Evolutionary conservation across 257 asterid species (phyloP).

Genomic region (Coffea eugenioides): DNA sequence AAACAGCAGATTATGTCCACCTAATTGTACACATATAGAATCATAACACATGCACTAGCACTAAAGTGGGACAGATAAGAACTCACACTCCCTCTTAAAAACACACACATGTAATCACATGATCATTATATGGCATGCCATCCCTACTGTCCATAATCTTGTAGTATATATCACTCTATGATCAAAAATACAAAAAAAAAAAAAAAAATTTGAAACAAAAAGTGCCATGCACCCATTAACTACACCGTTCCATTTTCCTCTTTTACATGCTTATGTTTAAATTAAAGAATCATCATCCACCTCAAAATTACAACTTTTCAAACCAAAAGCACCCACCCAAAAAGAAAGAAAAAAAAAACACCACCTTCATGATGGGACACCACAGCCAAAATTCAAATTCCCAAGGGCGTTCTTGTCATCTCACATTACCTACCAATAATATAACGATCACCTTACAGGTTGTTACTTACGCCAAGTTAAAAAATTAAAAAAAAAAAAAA

Average conservation of each 20-base stretch:
- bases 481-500: neutral
- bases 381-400: conserved; percentile 30
- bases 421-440: conserved; percentile 22
- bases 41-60: conserved; percentile 51
- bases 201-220: conserved; percentile 8
- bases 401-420: conserved; percentile 32
- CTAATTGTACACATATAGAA: conserved; percentile 24
- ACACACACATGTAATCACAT: conserved; percentile 72
- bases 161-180: conserved; percentile 15
- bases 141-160: conserved; percentile 26
- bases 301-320: conserved; percentile 19
- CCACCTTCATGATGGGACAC: conserved; percentile 12
- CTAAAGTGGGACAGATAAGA: conserved; percentile 39
- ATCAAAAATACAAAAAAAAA: conserved; percentile 32
- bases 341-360: neutral
- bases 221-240: neutral
- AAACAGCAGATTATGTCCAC: conserved; percentile 22
- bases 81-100: conserved; percentile 32
- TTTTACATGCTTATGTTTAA: conserved; percentile 56
- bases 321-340: conserved; percentile 4
- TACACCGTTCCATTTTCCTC: conserved; percentile 16
- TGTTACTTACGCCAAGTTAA: conserved; percentile 26
- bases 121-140: conserved; percentile 39
- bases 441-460: conserved; percentile 46
- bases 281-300: conserved; percentile 47